Evolutionary conservation across 1,284 basidiomycete genomes (phyloP).

Genomic region (Leccinum pachyderme): DNA sequence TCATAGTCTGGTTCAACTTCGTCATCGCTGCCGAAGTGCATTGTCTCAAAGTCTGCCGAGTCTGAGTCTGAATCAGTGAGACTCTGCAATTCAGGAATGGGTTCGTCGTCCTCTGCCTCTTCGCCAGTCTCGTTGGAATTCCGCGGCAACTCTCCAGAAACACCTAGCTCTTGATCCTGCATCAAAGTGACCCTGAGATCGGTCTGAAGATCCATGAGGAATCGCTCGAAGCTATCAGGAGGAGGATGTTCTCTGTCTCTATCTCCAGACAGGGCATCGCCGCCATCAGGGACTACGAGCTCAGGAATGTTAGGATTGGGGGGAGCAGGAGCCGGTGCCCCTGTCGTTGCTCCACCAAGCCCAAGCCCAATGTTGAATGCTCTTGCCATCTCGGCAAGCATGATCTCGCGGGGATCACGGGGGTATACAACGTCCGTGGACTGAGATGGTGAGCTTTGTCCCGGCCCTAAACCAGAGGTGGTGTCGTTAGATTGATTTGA

Average conservation of each 20-base stretch:
- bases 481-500: slow-evolving; percentile 18
- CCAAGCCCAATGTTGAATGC: slow-evolving; percentile 72
- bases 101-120: slow-evolving; percentile 18
- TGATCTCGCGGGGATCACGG: slow-evolving; percentile 55
- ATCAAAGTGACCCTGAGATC: slow-evolving; percentile 62
- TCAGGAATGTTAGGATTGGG: slow-evolving; percentile 12
- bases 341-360: slow-evolving; percentile 32
- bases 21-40: slow-evolving; percentile 16
- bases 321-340: slow-evolving; percentile 1
- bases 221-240: slow-evolving; percentile 74
- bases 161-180: slow-evolving; percentile 25
- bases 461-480: slow-evolving; percentile 4
- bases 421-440: slow-evolving; percentile 20
- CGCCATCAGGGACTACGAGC: slow-evolving; percentile 3
- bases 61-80: slow-evolving; percentile 29
- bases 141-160: slow-evolving; percentile 11
- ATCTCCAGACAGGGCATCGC: slow-evolving; percentile 6
- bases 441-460: slow-evolving; percentile 18
- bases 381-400: slow-evolving; percentile 74
- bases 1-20: slow-evolving; percentile 16
- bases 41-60: slow-evolving; percentile 23
- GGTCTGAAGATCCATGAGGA: slow-evolving; percentile 68
- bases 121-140: slow-evolving; percentile 23
- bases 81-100: slow-evolving; percentile 31
- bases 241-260: slow-evolving; percentile 38